These are phyloP conservation scores for Rostrohypoxylon terebratum DNA, from an alignment of 495 filamentous ascomycete species.

Conservation along the genomic window DNA sequence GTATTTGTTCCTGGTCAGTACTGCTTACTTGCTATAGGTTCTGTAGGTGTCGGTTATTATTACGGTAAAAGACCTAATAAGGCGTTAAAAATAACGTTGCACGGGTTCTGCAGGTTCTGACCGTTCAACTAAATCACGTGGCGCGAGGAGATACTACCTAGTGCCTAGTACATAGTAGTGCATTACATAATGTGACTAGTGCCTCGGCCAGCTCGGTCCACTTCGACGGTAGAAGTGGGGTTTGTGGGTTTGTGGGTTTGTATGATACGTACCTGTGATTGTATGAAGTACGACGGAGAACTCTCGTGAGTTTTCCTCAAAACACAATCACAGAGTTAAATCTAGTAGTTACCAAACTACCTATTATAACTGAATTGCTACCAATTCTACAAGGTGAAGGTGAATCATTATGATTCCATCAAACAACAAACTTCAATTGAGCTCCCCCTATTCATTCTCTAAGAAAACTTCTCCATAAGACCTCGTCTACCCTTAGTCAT, in stretches of 20 bases:
- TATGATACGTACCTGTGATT: not conserved
- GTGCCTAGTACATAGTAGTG: not conserved
- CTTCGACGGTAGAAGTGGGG: not conserved
- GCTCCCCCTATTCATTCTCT: not conserved
- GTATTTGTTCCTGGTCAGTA: constrained; percentile 16
- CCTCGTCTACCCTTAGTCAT: not conserved
- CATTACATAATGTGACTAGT: not conserved
- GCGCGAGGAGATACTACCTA: no score
- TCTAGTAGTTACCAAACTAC: not conserved
- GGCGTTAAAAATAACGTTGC: not conserved
- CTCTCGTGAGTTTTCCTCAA: not conserved
- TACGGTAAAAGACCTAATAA: constrained; percentile 29
- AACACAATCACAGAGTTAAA: not conserved
- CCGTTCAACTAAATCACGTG: not conserved
- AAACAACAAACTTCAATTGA: not conserved
- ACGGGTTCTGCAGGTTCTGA: no score
- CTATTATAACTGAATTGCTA: not conserved
- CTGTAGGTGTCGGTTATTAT: constrained; percentile 4
- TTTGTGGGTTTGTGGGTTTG: not conserved
- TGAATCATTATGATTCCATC: not conserved
- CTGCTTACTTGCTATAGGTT: not conserved
- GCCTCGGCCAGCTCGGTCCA: not conserved
- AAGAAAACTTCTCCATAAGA: not conserved
- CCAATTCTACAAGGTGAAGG: no score
- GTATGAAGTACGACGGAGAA: not conserved